Conservation (phyloP, 768 basidiomycete genomes). For the Pleurotus tuber-regium region DNA sequence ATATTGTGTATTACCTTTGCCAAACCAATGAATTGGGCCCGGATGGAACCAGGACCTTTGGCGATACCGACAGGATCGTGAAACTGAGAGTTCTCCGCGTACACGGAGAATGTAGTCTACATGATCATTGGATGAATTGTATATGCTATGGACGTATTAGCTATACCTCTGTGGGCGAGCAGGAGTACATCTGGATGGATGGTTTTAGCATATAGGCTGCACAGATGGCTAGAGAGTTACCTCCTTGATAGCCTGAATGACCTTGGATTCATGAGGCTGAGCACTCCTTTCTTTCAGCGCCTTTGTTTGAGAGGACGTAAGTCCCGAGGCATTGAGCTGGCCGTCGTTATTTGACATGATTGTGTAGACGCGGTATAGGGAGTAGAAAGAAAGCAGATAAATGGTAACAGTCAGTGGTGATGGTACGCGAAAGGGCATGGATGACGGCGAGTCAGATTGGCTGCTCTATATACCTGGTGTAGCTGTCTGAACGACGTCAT, state of each 20-base stretch:
- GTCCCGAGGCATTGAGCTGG: conserved; percentile 34
- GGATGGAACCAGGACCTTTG: conserved; percentile 35
- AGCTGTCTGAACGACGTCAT: conserved; percentile 7
- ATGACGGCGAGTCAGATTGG: not conserved
- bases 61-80: conserved; percentile 47
- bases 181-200: conserved; percentile 42
- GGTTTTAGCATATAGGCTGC: too few species aligned
- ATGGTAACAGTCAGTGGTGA: not conserved
- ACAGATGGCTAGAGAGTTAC: too few species aligned
- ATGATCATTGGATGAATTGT: not conserved
- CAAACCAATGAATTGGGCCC: conserved; percentile 42
- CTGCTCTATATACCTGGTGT: not conserved
- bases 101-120: conserved; percentile 42
- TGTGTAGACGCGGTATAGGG: conserved; percentile 14
- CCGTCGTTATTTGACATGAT: conserved; percentile 16
- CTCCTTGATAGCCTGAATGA: conserved; percentile 42
- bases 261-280: conserved; percentile 32
- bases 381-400: not conserved
- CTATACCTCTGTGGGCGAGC: conserved; percentile 33
- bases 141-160: not conserved
- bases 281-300: conserved; percentile 32
- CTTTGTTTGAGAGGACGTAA: conserved; percentile 35
- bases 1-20: conserved; percentile 31
- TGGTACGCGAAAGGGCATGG: not conserved
- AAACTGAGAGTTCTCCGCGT: conserved; percentile 38